phyloP scores from a whole-genome alignment of 106 monocot species.

The Dendrobium nobile region DNA sequence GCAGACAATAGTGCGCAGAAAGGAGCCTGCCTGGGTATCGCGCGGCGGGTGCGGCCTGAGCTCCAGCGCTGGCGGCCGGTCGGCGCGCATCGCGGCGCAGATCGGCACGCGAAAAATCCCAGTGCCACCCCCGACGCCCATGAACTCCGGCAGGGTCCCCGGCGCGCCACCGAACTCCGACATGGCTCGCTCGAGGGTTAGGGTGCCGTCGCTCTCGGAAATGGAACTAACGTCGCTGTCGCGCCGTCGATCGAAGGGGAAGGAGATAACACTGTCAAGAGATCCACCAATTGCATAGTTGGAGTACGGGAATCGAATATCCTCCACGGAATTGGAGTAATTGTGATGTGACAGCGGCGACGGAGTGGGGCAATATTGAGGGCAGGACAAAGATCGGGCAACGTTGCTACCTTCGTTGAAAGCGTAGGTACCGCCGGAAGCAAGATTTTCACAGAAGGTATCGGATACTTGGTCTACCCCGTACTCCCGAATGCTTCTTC shows the following conservation, averaged over 20 bases:
- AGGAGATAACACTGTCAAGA: background rate
- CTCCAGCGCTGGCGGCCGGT: conserved; percentile 65
- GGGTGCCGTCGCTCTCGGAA: conserved; percentile 21
- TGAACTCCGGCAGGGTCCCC: conserved; percentile 66
- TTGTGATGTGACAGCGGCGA: background rate
- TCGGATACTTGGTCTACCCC: conserved; percentile 8
- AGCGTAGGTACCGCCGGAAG: background rate
- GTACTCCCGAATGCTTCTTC: conserved; percentile 15
- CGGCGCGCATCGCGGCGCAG: conserved; percentile 67
- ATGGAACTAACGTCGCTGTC: conserved; percentile 2
- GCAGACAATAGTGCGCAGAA: conserved; percentile 54
- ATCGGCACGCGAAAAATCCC: conserved; percentile 70
- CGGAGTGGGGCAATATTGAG: background rate
- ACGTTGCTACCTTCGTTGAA: background rate
- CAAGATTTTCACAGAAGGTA: background rate
- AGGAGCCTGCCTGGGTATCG: conserved; percentile 80
- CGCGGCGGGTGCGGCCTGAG: conserved; percentile 77
- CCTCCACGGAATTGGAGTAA: conserved; percentile 2
- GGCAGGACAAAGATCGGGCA: conserved; percentile 5
- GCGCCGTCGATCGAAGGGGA: background rate
- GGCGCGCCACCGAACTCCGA: conserved; percentile 47
- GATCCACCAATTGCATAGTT: background rate
- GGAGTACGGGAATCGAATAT: background rate
- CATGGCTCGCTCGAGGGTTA: conserved; percentile 50
- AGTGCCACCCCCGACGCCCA: conserved; percentile 55